These are phyloP conservation scores for Penicillium sp. DNA, from an alignment of 2,329 filamentous ascomycete species.

Conservation along the genomic window DNA sequence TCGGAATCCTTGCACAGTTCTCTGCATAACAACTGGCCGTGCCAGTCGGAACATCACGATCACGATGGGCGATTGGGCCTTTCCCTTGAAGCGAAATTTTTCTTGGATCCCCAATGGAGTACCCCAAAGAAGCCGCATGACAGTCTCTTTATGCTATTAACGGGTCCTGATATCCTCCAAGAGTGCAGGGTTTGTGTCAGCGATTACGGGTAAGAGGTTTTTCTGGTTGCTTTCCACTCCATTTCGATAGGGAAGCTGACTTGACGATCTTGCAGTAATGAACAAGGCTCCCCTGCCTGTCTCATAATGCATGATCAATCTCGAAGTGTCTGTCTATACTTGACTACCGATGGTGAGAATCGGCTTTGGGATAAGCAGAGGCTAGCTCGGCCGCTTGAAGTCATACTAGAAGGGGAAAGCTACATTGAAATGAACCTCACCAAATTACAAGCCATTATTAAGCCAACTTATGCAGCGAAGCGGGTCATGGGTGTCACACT, in stretches of 20 bases:
- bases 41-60: conserved; percentile 7
- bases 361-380: conserved; percentile 4
- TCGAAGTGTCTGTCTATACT: conserved; percentile 5
- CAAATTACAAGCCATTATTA: conserved; percentile 8
- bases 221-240: neutral
- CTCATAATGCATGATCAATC: conserved; percentile 9
- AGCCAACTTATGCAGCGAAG: conserved; percentile 15
- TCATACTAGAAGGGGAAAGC: conserved; percentile 5
- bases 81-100: conserved; percentile 12
- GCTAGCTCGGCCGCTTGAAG: conserved; percentile 8
- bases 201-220: neutral
- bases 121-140: neutral
- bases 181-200: neutral
- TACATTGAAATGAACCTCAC: neutral
- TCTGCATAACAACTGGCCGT: conserved; percentile 12
- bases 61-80: conserved; percentile 12
- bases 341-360: conserved; percentile 3
- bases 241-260: too few species aligned
- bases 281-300: conserved; percentile 3
- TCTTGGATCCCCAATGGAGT: conserved; percentile 14
- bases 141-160: neutral
- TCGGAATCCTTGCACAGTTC: conserved; percentile 1
- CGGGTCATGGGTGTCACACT: conserved; percentile 16
- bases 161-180: neutral
- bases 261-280: neutral